phyloP scores from a whole-genome alignment of 2,329 filamentous ascomycete genomes.

The Penicillium hesseltinei region DNA sequence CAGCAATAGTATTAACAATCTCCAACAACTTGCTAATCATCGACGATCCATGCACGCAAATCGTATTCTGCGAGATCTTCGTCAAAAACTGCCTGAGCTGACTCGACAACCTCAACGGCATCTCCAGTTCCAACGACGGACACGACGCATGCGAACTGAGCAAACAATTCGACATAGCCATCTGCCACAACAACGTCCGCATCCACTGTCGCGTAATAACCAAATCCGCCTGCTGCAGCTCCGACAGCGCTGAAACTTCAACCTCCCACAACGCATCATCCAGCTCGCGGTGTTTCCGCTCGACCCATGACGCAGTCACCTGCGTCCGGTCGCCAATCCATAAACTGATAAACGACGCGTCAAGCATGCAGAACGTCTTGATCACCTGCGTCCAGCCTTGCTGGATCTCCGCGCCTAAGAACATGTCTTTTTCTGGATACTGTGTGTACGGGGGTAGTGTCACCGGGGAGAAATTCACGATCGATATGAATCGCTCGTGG shows the following conservation, averaged over 20 bases:
- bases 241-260: slow-evolving; percentile 40
- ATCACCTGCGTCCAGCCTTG: slow-evolving; percentile 48
- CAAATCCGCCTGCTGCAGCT: slow-evolving; percentile 51
- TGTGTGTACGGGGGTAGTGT: slow-evolving; percentile 41
- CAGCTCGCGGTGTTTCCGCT: slow-evolving; percentile 46
- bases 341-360: slow-evolving; percentile 45
- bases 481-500: slow-evolving; percentile 57
- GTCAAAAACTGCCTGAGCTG: slow-evolving; percentile 45
- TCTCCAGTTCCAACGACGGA: slow-evolving; percentile 41
- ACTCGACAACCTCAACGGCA: slow-evolving; percentile 46
- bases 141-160: slow-evolving; percentile 33
- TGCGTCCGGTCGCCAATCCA: slow-evolving; percentile 43
- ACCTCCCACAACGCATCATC: slow-evolving; percentile 40
- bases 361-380: slow-evolving; percentile 46
- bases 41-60: slow-evolving; percentile 56
- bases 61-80: slow-evolving; percentile 45
- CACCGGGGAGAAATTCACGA: slow-evolving; percentile 50
- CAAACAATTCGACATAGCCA: slow-evolving; percentile 50
- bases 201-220: slow-evolving; percentile 53
- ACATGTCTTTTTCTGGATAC: slow-evolving; percentile 40
- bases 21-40: slow-evolving; percentile 61
- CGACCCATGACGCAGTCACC: slow-evolving; percentile 46
- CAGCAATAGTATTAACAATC: slow-evolving; percentile 59
- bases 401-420: slow-evolving; percentile 37
- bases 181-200: slow-evolving; percentile 50